A percentile compares a stretch with the other conserved stretches of the same genome.
These are phyloP conservation scores for Colletotrichum sp. DNA, from an alignment of 2,329 filamentous ascomycete species.

Conservation along the genomic window DNA sequence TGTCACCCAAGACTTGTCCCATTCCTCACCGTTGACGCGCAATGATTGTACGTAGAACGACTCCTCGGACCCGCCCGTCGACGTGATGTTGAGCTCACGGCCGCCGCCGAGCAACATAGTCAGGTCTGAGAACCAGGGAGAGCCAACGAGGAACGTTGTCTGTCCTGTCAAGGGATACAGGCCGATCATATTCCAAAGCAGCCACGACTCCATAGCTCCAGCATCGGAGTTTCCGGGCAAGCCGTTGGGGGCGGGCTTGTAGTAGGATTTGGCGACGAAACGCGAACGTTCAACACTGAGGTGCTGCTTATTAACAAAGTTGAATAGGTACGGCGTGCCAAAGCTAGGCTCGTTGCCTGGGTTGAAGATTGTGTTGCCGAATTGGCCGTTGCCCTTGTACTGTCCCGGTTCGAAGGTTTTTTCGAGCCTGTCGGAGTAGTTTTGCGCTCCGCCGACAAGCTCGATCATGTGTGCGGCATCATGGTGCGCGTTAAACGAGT, in stretches of 20 bases:
- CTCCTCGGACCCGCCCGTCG: constrained; percentile 52
- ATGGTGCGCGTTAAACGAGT: constrained; percentile 73
- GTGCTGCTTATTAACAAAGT: constrained; percentile 68
- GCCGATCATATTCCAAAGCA: constrained; percentile 73
- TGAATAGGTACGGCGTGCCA: constrained; percentile 71
- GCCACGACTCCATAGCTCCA: constrained; percentile 75
- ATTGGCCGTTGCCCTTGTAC: constrained; percentile 44
- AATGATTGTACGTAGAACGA: constrained; percentile 69
- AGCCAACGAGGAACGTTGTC: constrained; percentile 69
- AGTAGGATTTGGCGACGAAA: constrained; percentile 63
- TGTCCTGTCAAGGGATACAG: constrained; percentile 73
- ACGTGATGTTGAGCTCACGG: constrained; percentile 60
- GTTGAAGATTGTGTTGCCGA: constrained; percentile 66
- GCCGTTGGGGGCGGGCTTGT: constrained; percentile 58
- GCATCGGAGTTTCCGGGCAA: constrained; percentile 75
- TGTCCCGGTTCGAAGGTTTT: constrained; percentile 62
- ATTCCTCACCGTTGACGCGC: constrained; percentile 66
- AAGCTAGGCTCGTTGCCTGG: constrained; percentile 73
- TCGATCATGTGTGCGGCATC: constrained; percentile 62
- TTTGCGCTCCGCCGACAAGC: constrained; percentile 57
- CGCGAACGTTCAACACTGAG: constrained; percentile 64
- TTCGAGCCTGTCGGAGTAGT: constrained; percentile 63
- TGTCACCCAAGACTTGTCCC: constrained; percentile 69
- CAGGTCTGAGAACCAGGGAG: constrained; percentile 67
- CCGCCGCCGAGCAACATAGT: constrained; percentile 62